Conservation (phyloP, 1,284 basidiomycete species). For the Tilletia setariae region DNA sequence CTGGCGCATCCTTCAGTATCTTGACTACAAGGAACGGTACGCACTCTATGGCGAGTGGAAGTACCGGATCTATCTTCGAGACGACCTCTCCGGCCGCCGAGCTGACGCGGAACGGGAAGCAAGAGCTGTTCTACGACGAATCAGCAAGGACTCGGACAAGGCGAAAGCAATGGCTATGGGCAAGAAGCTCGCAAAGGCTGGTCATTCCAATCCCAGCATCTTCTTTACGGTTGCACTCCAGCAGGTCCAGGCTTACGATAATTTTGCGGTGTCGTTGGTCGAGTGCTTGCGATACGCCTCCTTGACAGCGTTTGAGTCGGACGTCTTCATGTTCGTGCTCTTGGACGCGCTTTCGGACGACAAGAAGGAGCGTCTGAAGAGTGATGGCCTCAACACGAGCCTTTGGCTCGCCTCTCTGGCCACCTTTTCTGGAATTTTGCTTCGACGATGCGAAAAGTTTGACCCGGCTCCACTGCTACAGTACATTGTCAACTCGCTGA, state of each 20-base stretch:
- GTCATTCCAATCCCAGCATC: constrained; percentile 87
- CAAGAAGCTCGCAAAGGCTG: constrained; percentile 86
- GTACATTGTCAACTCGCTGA: constrained; percentile 85
- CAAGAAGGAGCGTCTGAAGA: constrained; percentile 77
- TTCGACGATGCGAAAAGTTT: constrained; percentile 71
- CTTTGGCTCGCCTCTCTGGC: constrained; percentile 86
- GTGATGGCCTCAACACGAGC: constrained; percentile 84
- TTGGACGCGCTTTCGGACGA: constrained; percentile 80
- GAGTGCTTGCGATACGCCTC: constrained; percentile 73
- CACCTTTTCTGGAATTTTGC: constrained; percentile 87
- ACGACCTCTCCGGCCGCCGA: constrained; percentile 54
- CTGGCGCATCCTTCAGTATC: constrained; percentile 66
- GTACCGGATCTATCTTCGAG: constrained; percentile 61
- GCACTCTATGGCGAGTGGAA: constrained; percentile 94
- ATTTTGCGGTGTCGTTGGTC: constrained; percentile 83
- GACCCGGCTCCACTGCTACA: constrained; percentile 79
- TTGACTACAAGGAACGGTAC: constrained; percentile 77
- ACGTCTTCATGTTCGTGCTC: constrained; percentile 83
- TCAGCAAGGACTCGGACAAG: constrained; percentile 67
- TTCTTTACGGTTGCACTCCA: constrained; percentile 85
- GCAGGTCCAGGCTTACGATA: constrained; percentile 96
- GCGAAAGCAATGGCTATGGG: constrained; percentile 61
- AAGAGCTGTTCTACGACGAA: constrained; percentile 48
- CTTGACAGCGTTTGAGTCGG: constrained; percentile 85
- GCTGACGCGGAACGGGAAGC: constrained; percentile 62